phyloP scores from a whole-genome alignment of 2,329 filamentous ascomycete species.

The Fonsecaea erecta region DNA sequence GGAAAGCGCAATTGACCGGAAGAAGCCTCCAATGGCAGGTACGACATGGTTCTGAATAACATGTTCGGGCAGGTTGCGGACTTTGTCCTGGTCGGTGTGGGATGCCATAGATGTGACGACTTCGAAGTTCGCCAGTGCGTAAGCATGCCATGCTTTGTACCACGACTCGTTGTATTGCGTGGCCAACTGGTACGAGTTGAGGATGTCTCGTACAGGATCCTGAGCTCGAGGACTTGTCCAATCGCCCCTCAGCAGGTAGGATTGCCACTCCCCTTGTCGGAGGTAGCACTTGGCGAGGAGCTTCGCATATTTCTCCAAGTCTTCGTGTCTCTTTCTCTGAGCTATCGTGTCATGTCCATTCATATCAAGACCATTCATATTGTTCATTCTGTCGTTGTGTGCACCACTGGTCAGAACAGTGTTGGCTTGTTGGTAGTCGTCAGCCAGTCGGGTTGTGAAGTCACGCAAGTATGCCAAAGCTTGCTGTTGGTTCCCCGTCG shows the following conservation, averaged over 20 bases:
- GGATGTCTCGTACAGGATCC: conserved; percentile 84
- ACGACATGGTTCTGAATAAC: conserved; percentile 80
- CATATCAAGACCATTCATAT: conserved; percentile 43
- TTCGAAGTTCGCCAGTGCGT: conserved; percentile 97
- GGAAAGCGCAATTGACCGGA: conserved; percentile 93
- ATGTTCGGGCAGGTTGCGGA: conserved; percentile 46
- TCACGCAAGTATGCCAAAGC: conserved; percentile 65
- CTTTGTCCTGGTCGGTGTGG: conserved; percentile 63
- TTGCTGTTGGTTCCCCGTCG: conserved; percentile 70
- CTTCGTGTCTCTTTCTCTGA: conserved; percentile 49
- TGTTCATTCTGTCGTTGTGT: conserved; percentile 55
- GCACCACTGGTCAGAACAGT: conserved; percentile 46
- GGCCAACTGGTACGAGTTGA: conserved; percentile 87
- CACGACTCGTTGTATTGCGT: conserved; percentile 93
- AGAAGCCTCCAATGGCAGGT: conserved; percentile 92
- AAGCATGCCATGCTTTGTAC: conserved; percentile 99
- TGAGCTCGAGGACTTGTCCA: conserved; percentile 87
- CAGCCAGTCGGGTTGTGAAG: conserved; percentile 64
- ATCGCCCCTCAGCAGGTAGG: conserved; percentile 79
- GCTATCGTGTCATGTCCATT: conserved; percentile 46
- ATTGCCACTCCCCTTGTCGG: conserved; percentile 95
- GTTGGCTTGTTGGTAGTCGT: conserved; percentile 60
- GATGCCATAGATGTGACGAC: conserved; percentile 83
- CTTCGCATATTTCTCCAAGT: conserved; percentile 63
- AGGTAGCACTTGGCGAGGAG: conserved; percentile 94